These are phyloP conservation scores for Globisporangium carolinianum DNA, from an alignment of 352 stramenopile genomes.

Conservation along the genomic window DNA sequence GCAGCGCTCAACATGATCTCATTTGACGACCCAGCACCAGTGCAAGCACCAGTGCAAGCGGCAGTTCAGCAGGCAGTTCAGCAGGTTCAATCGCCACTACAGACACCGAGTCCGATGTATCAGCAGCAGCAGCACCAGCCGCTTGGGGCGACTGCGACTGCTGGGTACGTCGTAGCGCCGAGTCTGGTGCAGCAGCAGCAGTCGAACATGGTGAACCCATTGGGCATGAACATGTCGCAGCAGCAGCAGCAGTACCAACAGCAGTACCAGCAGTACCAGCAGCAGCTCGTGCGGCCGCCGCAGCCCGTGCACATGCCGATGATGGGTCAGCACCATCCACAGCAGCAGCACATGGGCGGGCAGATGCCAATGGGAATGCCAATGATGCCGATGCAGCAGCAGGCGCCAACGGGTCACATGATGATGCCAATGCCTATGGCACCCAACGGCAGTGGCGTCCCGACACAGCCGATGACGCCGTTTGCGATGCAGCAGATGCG, in stretches of 20 bases:
- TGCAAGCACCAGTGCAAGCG: constrained; percentile 2
- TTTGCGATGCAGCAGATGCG: constrained; percentile 10
- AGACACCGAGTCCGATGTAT: too few species aligned
- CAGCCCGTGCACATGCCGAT: constrained; percentile 19
- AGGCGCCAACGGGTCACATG: constrained; percentile 11
- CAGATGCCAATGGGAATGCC: constrained; percentile 9
- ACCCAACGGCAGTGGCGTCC: not conserved
- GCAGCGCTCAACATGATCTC: constrained; percentile 77
- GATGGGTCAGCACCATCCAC: not conserved
- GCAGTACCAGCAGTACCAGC: not conserved
- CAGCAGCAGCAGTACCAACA: not conserved
- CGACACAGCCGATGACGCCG: constrained; percentile 7
- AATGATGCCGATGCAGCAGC: constrained; percentile 14
- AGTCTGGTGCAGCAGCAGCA: constrained; percentile 13
- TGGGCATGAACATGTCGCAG: constrained; percentile 13
- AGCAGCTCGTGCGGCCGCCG: constrained; percentile 28
- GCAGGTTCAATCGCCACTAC: too few species aligned
- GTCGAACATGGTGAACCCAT: constrained; percentile 16
- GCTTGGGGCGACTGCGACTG: not conserved
- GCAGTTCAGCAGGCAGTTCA: not conserved
- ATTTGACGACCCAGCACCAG: constrained; percentile 40
- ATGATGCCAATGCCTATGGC: constrained; percentile 5
- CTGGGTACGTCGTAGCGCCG: constrained; percentile 5
- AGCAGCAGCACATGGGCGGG: constrained; percentile 3
- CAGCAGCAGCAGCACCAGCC: not conserved